These are phyloP conservation scores for Leucosporidium scottii DNA, from an alignment of 768 basidiomycete genomes.

Conservation along the genomic window DNA sequence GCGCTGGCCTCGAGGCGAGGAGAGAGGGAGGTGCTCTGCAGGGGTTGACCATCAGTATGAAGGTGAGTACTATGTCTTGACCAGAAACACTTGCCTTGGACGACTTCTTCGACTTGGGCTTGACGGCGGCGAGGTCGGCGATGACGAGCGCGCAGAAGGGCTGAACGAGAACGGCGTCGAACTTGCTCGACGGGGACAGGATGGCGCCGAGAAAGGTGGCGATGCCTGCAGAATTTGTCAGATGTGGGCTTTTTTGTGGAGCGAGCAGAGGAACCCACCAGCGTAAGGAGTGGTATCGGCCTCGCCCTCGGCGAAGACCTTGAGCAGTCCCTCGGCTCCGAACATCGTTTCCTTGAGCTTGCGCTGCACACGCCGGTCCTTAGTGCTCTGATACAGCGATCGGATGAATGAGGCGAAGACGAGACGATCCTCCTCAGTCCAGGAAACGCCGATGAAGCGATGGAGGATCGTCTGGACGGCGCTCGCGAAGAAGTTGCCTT, in stretches of 20 bases:
- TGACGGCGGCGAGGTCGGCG: background rate
- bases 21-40: background rate
- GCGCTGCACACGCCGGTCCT: background rate
- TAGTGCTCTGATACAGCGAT: background rate
- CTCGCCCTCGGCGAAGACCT: background rate
- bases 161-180: background rate
- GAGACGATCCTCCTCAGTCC: background rate
- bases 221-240: background rate
- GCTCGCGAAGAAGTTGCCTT: background rate
- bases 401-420: background rate
- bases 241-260: background rate
- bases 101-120: conserved; percentile 6
- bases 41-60: no score
- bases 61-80: rapidly evolving
- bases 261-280: background rate
- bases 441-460: conserved; percentile 10
- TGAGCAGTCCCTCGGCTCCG: background rate
- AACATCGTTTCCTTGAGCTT: background rate
- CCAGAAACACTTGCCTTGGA: no score
- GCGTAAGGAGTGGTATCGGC: background rate
- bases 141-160: conserved; percentile 8
- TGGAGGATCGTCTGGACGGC: conserved; percentile 14
- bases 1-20: conserved; percentile 11
- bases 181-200: background rate
- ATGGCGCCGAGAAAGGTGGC: background rate